These are phyloP conservation scores for Penicilliopsis zonata DNA, from an alignment of 495 filamentous ascomycete species.

Conservation along the genomic window DNA sequence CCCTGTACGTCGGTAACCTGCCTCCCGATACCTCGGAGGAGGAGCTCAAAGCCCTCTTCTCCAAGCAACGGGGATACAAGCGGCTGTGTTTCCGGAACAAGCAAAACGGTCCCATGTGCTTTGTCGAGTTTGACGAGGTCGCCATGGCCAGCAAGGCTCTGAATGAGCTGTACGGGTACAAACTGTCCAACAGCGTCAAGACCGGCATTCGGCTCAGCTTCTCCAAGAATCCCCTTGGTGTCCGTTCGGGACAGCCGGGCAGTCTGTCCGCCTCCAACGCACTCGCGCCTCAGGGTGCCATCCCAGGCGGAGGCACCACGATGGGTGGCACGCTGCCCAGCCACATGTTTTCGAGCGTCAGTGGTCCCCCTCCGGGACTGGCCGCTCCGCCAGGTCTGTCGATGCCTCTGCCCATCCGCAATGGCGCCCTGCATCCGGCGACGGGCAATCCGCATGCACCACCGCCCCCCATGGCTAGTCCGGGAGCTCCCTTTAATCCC, in stretches of 20 bases:
- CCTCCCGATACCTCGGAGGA: constrained; percentile 92
- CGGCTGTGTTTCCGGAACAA: constrained; percentile 95
- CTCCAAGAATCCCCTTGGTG: constrained; percentile 94
- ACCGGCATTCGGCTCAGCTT: constrained; percentile 97
- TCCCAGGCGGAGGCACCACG: constrained; percentile 37
- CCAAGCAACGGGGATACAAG: constrained; percentile 91
- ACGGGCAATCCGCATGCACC: constrained; percentile 22
- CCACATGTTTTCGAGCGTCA: constrained; percentile 57
- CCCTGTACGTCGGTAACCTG: constrained; percentile 92
- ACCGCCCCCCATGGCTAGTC: constrained; percentile 23
- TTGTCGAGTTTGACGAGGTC: constrained; percentile 96
- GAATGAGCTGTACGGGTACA: constrained; percentile 81
- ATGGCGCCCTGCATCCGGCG: constrained; percentile 20
- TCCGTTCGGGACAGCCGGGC: constrained; percentile 63
- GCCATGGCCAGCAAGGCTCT: constrained; percentile 87
- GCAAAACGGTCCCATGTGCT: constrained; percentile 97
- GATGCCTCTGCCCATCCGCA: constrained; percentile 24
- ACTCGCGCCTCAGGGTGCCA: constrained; percentile 34
- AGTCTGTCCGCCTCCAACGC: constrained; percentile 38
- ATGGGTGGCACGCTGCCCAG: constrained; percentile 44
- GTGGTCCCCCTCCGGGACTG: constrained; percentile 64
- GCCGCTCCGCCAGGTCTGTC: constrained; percentile 55
- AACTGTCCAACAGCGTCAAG: constrained; percentile 85
- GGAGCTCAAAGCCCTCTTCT: constrained; percentile 90
- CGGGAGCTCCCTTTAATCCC: constrained; percentile 26